A percentile compares a stretch with the other conserved stretches of the same genome.
Evolutionary conservation across 768 basidiomycete genomes (phyloP).

Genomic region (Mrakia frigida): DNA sequence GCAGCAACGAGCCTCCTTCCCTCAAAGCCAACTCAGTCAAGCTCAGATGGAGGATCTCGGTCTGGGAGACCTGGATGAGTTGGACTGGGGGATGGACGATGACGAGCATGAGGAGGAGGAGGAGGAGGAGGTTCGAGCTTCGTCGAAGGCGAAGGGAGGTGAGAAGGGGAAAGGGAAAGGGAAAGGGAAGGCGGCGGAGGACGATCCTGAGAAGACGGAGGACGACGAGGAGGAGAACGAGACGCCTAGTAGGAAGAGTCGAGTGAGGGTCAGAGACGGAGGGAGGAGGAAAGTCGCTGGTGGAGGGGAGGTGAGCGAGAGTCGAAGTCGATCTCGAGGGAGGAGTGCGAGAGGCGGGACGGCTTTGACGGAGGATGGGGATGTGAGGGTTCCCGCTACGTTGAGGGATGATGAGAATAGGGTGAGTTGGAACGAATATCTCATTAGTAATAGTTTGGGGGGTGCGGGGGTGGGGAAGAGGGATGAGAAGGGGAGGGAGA

Average conservation of each 20-base stretch:
- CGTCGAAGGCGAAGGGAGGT: too few relatives aligned
- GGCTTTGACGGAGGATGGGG: neutral
- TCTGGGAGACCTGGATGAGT: slow-evolving; percentile 6
- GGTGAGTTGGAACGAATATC: neutral
- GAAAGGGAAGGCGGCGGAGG: neutral
- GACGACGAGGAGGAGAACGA: neutral
- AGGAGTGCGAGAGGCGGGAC: neutral
- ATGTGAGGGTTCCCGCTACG: neutral
- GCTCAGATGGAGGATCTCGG: slow-evolving; percentile 8
- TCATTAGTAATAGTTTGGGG: neutral
- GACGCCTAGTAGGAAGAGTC: neutral
- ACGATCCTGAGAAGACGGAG: neutral
- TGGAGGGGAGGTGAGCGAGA: neutral
- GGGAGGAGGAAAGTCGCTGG: neutral
- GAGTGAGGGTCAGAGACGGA: neutral
- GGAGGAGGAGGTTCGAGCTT: neutral
- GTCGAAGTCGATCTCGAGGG: neutral
- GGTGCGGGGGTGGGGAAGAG: too few relatives aligned
- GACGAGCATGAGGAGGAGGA: neutral
- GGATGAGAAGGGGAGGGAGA: too few relatives aligned
- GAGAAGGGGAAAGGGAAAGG: neutral
- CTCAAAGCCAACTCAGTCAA: slow-evolving; percentile 12
- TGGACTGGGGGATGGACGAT: neutral
- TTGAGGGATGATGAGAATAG: neutral
- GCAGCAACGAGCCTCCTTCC: neutral